phyloP scores from a whole-genome alignment of 2,329 filamentous ascomycete genomes.

The Aspergillus carbonarius region DNA sequence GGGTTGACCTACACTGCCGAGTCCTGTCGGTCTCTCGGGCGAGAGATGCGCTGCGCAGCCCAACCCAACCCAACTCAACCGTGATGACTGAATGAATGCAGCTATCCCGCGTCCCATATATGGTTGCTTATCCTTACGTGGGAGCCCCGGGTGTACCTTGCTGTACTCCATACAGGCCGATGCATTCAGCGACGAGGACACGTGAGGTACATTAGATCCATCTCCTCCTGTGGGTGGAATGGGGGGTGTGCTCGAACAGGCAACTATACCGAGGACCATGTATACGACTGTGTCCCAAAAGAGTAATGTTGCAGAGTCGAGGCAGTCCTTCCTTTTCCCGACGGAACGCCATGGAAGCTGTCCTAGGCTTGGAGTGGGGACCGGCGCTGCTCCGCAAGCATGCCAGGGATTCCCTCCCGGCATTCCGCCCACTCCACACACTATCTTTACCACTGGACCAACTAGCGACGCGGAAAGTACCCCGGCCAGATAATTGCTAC shows the following conservation, averaged over 20 bases:
- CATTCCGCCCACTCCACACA: neutral
- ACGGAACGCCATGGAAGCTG: neutral
- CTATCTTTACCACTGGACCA: neutral
- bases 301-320: neutral
- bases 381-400: slow-evolving; percentile 18
- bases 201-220: neutral
- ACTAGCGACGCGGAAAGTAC: neutral
- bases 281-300: neutral
- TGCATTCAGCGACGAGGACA: neutral
- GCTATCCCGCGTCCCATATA: neutral
- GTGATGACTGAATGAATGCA: neutral
- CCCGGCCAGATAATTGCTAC: neutral
- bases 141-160: neutral
- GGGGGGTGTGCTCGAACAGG: neutral
- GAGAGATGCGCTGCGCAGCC: neutral
- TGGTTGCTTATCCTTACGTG: neutral
- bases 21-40: slow-evolving; percentile 11
- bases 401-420: neutral
- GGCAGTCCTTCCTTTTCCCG: neutral
- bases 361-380: slow-evolving; percentile 2
- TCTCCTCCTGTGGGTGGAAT: neutral
- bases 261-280: neutral
- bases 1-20: slow-evolving; percentile 9
- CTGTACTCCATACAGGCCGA: neutral
- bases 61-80: neutral